phyloP scores from a whole-genome alignment of 78 protist species.

The Polysphondylium violaceum region DNA sequence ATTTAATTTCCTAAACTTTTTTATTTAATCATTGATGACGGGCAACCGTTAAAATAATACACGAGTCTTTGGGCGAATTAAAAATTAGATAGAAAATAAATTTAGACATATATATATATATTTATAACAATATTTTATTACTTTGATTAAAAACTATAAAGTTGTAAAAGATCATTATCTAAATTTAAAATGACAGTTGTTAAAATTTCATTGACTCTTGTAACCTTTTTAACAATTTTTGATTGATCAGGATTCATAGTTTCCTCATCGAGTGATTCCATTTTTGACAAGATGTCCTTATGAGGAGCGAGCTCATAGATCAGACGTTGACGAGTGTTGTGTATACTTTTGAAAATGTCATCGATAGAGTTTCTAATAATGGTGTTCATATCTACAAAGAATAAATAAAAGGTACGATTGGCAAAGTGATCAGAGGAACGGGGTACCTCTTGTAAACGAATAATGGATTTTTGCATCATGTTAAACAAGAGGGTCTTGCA shows the following conservation, averaged over 20 bases:
- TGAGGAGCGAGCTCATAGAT: constrained; percentile 29
- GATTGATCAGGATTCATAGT: constrained; percentile 41
- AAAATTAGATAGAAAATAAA: too few relatives aligned
- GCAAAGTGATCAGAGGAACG: constrained; percentile 60
- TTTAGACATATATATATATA: too few relatives aligned
- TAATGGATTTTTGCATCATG: constrained; percentile 48
- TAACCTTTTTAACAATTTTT: constrained; percentile 17
- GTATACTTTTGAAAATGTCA: constrained; percentile 58
- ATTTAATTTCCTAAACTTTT: too few relatives aligned
- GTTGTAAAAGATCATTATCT: constrained; percentile 61
- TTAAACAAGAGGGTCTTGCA: constrained; percentile 25
- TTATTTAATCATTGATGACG: too few relatives aligned
- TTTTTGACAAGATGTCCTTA: constrained; percentile 14
- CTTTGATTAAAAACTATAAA: constrained; percentile 25
- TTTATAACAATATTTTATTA: not conserved
- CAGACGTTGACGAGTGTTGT: constrained; percentile 55
- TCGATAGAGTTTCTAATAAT: constrained; percentile 6
- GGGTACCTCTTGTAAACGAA: constrained; percentile 76
- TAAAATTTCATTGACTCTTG: constrained; percentile 36
- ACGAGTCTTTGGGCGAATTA: too few relatives aligned
- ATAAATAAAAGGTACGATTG: constrained; percentile 58
- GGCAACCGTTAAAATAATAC: too few relatives aligned
- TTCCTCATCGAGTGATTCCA: not conserved
- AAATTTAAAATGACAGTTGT: constrained; percentile 47
- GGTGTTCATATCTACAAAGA: constrained; percentile 36